Conservation (phyloP, 176 grass and related monocot genomes). For the Panicum miliaceum region DNA sequence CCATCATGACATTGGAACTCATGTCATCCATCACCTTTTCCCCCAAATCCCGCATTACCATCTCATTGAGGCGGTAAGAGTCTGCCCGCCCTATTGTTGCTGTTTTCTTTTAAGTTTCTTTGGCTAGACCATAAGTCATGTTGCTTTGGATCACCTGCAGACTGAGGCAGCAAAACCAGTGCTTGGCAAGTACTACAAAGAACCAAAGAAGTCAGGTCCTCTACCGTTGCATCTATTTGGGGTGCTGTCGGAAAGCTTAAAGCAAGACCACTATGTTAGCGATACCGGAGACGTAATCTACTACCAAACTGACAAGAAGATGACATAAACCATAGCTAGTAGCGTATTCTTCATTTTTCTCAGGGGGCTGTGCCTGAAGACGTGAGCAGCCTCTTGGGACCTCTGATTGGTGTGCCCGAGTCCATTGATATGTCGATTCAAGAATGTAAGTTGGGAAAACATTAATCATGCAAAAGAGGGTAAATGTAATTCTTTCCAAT, state of each 20-base stretch:
- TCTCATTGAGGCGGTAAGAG: conserved; percentile 84
- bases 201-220: conserved; percentile 77
- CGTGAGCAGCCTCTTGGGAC: conserved; percentile 26
- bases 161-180: conserved; percentile 89
- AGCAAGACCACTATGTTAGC: conserved; percentile 77
- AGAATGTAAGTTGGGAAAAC: conserved; percentile 30
- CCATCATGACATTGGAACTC: conserved; percentile 96
- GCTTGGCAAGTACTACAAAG: conserved; percentile 89
- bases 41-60: conserved; percentile 95
- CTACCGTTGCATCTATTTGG: conserved; percentile 76
- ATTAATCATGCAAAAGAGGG: conserved; percentile 37
- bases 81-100: background rate
- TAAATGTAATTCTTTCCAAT: conserved; percentile 24
- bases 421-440: conserved; percentile 12
- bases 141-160: conserved; percentile 52
- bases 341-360: conserved; percentile 40
- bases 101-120: background rate
- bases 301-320: conserved; percentile 76
- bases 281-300: conserved; percentile 77
- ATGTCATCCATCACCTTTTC: conserved; percentile 96
- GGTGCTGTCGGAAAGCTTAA: conserved; percentile 63
- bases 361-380: conserved; percentile 34
- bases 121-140: conserved; percentile 29
- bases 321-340: conserved; percentile 37
- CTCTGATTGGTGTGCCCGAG: conserved; percentile 14